phyloP scores from a whole-genome alignment of 1,139 yeast species.

The Suhomyces atakaporum region DNA sequence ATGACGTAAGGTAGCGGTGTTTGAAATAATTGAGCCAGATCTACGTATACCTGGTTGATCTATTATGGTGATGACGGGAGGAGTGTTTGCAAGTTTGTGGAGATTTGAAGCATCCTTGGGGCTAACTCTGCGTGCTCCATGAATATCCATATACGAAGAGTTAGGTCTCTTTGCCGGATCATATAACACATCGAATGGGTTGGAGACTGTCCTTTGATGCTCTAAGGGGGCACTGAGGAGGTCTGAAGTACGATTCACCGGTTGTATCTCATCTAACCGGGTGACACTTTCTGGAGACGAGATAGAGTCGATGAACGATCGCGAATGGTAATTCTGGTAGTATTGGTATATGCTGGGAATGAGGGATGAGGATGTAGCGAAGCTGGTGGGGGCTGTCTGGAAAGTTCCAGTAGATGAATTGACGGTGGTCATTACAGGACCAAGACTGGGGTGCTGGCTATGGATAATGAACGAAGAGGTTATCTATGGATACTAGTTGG shows the following conservation, averaged over 20 bases:
- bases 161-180: constrained; percentile 3
- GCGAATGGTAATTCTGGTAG: constrained; percentile 11
- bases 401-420: constrained; percentile 12
- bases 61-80: constrained; percentile 29
- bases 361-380: constrained; percentile 5
- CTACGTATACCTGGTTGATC: constrained; percentile 25
- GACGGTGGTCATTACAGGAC: constrained; percentile 10
- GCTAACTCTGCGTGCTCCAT: not conserved
- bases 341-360: constrained; percentile 14
- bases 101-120: not conserved
- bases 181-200: constrained; percentile 10
- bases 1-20: constrained; percentile 34
- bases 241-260: not conserved
- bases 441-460: too few species aligned
- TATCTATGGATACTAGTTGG: too few species aligned
- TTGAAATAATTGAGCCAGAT: constrained; percentile 35
- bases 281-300: constrained; percentile 11
- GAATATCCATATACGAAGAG: not conserved
- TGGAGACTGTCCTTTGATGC: constrained; percentile 10
- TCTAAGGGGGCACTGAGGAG: constrained; percentile 7
- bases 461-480: too few species aligned
- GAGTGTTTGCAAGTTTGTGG: constrained; percentile 1
- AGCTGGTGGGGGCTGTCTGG: constrained; percentile 11
- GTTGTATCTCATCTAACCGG: constrained; percentile 5
- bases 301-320: constrained; percentile 10